Conservation (phyloP, 805 yeast species). For the Hyphopichia homilentoma region DNA sequence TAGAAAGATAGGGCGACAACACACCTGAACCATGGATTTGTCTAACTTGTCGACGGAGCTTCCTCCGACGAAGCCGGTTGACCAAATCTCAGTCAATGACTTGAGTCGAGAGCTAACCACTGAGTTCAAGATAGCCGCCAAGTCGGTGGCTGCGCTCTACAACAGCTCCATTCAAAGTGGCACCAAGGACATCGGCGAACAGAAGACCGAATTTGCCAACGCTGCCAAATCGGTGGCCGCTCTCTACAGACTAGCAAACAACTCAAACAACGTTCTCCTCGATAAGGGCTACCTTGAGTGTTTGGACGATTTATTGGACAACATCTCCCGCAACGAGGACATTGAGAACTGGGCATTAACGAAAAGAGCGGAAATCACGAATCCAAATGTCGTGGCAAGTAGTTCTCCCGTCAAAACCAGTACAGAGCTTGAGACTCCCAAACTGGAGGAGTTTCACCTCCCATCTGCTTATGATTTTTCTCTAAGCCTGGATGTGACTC, state of each 20-base stretch:
- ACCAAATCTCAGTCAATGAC: constrained; percentile 43
- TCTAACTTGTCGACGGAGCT: constrained; percentile 55
- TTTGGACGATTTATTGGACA: constrained; percentile 49
- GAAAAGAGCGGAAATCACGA: constrained; percentile 39
- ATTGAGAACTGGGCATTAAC: constrained; percentile 51
- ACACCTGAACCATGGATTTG: constrained; percentile 61
- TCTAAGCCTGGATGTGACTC: constrained; percentile 22
- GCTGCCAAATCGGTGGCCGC: constrained; percentile 45
- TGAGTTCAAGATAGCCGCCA: constrained; percentile 71
- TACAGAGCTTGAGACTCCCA: too few relatives aligned
- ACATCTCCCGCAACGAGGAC: constrained; percentile 40
- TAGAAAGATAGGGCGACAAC: too few relatives aligned
- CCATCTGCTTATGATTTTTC: constrained; percentile 30
- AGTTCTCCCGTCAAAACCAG: background rate
- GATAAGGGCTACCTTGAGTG: constrained; percentile 62
- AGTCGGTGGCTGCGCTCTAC: constrained; percentile 57
- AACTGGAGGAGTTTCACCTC: background rate
- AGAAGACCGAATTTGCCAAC: constrained; percentile 31
- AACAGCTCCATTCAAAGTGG: constrained; percentile 18
- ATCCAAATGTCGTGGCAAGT: constrained; percentile 2
- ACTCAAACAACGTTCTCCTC: constrained; percentile 43
- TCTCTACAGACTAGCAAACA: constrained; percentile 57
- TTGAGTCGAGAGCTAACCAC: constrained; percentile 51
- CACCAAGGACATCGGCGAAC: constrained; percentile 3
- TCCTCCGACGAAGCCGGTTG: constrained; percentile 50